Evolutionary conservation across 2,329 filamentous ascomycete species (phyloP).

Genomic region (Diplodia sapinea): DNA sequence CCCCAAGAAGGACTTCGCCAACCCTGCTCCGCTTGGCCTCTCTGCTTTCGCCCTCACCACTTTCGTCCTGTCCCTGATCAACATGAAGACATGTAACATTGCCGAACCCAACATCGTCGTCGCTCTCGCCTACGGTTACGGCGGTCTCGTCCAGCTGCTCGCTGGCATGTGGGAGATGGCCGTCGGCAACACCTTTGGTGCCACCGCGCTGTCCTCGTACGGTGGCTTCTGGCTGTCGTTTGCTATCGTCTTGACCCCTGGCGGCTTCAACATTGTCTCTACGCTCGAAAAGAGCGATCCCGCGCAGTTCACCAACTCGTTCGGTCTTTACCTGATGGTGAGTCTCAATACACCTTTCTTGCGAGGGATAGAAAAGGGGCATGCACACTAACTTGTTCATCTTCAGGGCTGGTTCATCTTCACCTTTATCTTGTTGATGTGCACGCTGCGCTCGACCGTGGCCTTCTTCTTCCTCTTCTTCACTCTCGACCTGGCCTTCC

Average conservation of each 20-base stretch:
- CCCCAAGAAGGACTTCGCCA: conserved; percentile 53
- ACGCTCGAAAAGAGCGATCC: conserved; percentile 55
- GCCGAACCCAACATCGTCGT: conserved; percentile 49
- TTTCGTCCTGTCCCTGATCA: conserved; percentile 58
- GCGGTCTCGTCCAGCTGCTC: conserved; percentile 51
- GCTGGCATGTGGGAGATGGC: conserved; percentile 56
- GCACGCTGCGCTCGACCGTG: conserved; percentile 64
- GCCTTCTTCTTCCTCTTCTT: conserved; percentile 64
- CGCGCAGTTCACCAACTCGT: conserved; percentile 57
- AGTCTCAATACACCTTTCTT: not conserved
- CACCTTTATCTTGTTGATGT: conserved; percentile 62
- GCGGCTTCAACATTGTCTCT: conserved; percentile 52
- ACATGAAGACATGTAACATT: conserved; percentile 47
- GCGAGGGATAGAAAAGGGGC: too few relatives aligned
- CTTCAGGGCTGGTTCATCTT: conserved; percentile 65
- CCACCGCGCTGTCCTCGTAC: conserved; percentile 62
- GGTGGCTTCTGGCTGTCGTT: conserved; percentile 64
- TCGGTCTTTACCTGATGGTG: conserved; percentile 64
- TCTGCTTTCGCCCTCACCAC: conserved; percentile 66
- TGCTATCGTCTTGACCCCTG: conserved; percentile 59
- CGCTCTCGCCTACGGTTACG: conserved; percentile 50
- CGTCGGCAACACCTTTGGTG: conserved; percentile 63
- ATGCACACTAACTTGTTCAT: conserved; percentile 39
- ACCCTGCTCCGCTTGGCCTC: conserved; percentile 63
- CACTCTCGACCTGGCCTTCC: conserved; percentile 63